Evolutionary conservation across 2,329 filamentous ascomycete species (phyloP), one percentile per base, ranked within the genome.

Genomic region (Amylocarpus encephaloides): DNA sequence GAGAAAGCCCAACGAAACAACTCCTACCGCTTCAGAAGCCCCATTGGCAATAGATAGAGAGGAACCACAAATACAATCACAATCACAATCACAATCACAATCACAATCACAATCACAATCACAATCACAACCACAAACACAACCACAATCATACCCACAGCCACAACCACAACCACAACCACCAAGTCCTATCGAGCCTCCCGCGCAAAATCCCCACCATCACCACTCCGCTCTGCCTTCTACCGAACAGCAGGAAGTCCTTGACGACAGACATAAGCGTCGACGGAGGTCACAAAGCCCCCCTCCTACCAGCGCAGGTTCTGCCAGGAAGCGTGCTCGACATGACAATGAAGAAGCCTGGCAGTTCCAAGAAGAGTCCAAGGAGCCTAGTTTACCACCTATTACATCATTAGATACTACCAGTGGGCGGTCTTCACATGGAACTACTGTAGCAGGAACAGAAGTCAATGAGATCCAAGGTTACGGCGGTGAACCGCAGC

Each of bases 241-340:
- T 9, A 56, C 63, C 11, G 66, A 67, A 34, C 54, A 61, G n/a
- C 55, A 57, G 26, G 61, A 63, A 59, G 58, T 68, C 36, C 59
- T 70, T 32, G 73, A 79, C 54, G 80, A 83, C 57, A 71, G 71
- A 36, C 78, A 79, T 59, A 86, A 84, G 67, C 75, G 83, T 54
- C 87, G 86, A 66, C 79, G 82, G 59, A 75, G 82, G 59, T 87
- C 82, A 39, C 72, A 74, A 49, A 86, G 76, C 50, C 83, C 83
- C 33, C 71, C 76, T 16, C 78, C 78, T 7, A 75, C 72, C 9
- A 68, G 71, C 19, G 73, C 80, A 50, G 75, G 78, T 12, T 67
- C 75, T 43, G 71, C 74, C 40, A 71, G 70, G 45, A 85, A 85
- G 64, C 80, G 77, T 53, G 68, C 73, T 10, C 77, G 75, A 73